These are phyloP conservation scores for Chytriomyces sp. DNA, from an alignment of 192 early-diverging fungal species.

Conservation along the genomic window DNA sequence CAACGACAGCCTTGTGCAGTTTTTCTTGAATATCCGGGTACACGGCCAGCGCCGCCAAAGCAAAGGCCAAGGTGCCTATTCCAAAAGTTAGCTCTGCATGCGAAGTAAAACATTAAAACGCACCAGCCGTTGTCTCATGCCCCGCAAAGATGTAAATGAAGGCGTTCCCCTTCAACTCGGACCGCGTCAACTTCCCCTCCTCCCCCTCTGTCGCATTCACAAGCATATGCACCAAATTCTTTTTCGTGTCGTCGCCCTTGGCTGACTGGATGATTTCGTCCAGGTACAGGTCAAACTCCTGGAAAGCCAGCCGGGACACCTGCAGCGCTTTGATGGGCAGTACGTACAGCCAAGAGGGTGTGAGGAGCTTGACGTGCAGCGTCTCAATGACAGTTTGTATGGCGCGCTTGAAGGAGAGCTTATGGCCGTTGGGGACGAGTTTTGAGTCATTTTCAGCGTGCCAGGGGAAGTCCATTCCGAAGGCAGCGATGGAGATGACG, in stretches of 20 bases:
- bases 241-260: background rate
- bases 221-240: background rate
- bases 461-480: background rate
- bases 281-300: background rate
- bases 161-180: slow-evolving; percentile 46
- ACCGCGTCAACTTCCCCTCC: slow-evolving; percentile 14
- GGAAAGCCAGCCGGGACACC: background rate
- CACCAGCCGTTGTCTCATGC: background rate
- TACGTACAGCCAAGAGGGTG: background rate
- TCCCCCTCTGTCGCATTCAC: background rate
- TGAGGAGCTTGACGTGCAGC: background rate
- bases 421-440: background rate
- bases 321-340: background rate
- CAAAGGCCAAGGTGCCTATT: slow-evolving; percentile 48
- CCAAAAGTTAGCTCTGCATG: no score
- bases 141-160: slow-evolving; percentile 54
- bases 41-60: slow-evolving; percentile 41
- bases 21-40: slow-evolving; percentile 48
- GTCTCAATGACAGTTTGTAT: background rate
- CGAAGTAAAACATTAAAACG: no score
- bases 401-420: background rate
- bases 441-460: background rate
- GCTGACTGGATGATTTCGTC: background rate
- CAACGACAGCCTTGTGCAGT: slow-evolving; percentile 40
- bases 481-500: background rate